These are phyloP conservation scores for Prototheca wickerhamii DNA, from an alignment of 163 green algal species.

Conservation along the genomic window DNA sequence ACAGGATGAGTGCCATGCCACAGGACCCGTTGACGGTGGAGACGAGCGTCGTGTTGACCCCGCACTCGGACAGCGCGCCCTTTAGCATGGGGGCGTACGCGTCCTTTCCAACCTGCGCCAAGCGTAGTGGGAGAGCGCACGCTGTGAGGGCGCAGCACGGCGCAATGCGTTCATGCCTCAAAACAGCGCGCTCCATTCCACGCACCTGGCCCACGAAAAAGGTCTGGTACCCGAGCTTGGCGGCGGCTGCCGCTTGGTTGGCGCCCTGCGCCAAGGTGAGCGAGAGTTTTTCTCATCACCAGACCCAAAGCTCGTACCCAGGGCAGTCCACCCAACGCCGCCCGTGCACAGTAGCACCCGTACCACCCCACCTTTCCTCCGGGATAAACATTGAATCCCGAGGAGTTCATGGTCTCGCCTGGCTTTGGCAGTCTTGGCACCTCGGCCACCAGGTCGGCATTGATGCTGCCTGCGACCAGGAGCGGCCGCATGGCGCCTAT, in stretches of 20 bases:
- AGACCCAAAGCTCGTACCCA: neutral
- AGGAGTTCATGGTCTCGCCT: conserved; percentile 72
- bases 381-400: conserved; percentile 50
- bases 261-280: conserved; percentile 48
- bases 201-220: conserved; percentile 68
- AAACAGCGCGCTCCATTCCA: too few species aligned
- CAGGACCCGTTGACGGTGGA: conserved; percentile 47
- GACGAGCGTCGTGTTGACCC: conserved; percentile 51
- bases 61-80: conserved; percentile 34
- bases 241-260: conserved; percentile 82
- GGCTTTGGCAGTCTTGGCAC: conserved; percentile 60
- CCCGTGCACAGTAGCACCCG: neutral
- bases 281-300: neutral
- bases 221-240: conserved; percentile 61
- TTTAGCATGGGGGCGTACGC: conserved; percentile 59
- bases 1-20: conserved; percentile 78
- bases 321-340: neutral
- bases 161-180: too few species aligned
- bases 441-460: conserved; percentile 69
- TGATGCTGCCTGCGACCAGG: conserved; percentile 72
- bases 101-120: conserved; percentile 68
- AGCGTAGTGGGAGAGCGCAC: too few species aligned
- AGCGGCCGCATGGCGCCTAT: conserved; percentile 24
- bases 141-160: too few species aligned
- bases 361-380: conserved; percentile 58